phyloP scores from a whole-genome alignment of 257 asterid species.

The Jaltomata sinuosa region DNA sequence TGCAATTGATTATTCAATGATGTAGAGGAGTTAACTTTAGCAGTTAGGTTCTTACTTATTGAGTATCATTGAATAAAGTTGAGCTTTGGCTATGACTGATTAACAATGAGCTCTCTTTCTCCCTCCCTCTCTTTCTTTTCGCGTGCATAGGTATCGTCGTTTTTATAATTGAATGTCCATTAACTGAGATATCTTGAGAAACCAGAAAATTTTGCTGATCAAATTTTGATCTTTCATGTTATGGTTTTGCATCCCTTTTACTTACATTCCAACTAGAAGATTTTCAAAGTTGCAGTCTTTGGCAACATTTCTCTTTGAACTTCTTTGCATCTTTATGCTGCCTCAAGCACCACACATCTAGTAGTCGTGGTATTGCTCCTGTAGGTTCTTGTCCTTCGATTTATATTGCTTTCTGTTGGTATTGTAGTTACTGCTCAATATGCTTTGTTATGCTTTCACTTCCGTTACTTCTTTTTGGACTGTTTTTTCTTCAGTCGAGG shows the following conservation, averaged over 20 bases:
- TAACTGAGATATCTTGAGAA: not conserved
- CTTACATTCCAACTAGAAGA: not conserved
- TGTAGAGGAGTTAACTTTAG: not conserved
- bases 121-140: not conserved
- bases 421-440: no score
- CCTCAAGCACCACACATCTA: not conserved
- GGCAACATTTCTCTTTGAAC: not conserved
- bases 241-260: not conserved
- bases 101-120: not conserved
- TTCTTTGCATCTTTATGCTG: not conserved
- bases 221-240: not conserved
- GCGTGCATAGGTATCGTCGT: not conserved
- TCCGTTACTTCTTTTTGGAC: no score
- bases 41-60: not conserved
- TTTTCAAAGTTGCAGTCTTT: not conserved
- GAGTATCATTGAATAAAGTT: slow-evolving; percentile 2
- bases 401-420: no score
- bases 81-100: not conserved
- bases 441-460: no score
- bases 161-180: not conserved
- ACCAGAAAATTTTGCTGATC: not conserved
- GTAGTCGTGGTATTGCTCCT: no score
- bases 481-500: no score
- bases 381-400: no score
- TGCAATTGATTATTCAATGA: not conserved